Percentiles rank a stretch among this genome's conserved stretches.
Conservation (phyloP, 495 filamentous ascomycete genomes). For the Penicillium simplicissimum region DNA sequence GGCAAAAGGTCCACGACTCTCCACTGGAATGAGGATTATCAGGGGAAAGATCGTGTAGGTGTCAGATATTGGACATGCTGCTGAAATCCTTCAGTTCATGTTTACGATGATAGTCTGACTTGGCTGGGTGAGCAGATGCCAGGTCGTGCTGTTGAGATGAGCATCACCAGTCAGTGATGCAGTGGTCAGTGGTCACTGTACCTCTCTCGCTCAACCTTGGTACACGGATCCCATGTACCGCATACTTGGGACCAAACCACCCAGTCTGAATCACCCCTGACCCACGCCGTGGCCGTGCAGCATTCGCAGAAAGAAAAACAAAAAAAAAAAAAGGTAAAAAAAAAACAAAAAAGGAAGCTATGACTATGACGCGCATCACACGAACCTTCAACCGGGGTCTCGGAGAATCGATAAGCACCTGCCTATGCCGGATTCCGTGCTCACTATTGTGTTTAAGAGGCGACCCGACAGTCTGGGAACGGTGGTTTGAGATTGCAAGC, state of each 20-base stretch:
- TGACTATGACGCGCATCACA: constrained; percentile 20
- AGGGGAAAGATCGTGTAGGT: background rate
- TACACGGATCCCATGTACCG: constrained; percentile 22
- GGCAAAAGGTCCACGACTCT: background rate
- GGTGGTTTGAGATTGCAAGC: constrained; percentile 25
- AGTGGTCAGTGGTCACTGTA: too few species aligned
- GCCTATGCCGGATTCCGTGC: constrained; percentile 4
- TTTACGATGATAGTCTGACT: too few species aligned
- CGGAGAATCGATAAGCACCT: constrained; percentile 4
- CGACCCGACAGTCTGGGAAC: constrained; percentile 13
- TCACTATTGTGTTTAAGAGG: background rate
- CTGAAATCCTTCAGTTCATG: too few species aligned
- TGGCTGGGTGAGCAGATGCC: too few species aligned
- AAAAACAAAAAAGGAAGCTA: background rate
- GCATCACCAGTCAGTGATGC: too few species aligned
- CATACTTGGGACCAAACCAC: constrained; percentile 19
- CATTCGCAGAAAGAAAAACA: background rate
- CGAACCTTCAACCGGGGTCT: constrained; percentile 10
- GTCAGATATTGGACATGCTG: background rate
- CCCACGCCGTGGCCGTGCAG: too few species aligned
- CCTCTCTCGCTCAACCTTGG: constrained; percentile 7
- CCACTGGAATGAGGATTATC: background rate
- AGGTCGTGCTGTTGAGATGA: too few species aligned
- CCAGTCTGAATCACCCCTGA: too few species aligned
- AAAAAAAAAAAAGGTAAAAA: background rate